These are phyloP conservation scores for Sechiopsis laciniata DNA, from an alignment of 306 rosid genomes.

Conservation along the genomic window DNA sequence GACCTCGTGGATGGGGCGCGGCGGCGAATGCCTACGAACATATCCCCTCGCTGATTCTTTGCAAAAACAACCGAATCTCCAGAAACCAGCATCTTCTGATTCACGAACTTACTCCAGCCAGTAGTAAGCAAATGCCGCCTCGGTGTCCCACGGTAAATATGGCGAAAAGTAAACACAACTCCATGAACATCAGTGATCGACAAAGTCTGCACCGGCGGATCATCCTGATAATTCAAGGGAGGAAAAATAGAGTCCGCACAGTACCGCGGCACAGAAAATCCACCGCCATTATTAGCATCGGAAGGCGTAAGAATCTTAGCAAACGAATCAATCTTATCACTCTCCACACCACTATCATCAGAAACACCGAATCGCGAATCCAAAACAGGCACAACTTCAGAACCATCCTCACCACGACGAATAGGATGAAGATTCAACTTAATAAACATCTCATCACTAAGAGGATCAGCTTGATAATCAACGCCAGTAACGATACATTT, in stretches of 20 bases:
- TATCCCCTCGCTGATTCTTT: slow-evolving; percentile 29
- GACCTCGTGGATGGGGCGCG: slow-evolving; percentile 24
- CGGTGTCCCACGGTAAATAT: slow-evolving; percentile 69
- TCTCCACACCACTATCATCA: neutral
- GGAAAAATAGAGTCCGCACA: slow-evolving; percentile 73
- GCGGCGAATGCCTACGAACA: slow-evolving; percentile 59
- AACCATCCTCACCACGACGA: neutral
- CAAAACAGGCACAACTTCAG: neutral
- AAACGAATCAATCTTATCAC: slow-evolving; percentile 34
- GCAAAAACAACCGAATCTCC: slow-evolving; percentile 66
- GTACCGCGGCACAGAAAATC: slow-evolving; percentile 68
- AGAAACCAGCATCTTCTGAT: slow-evolving; percentile 58
- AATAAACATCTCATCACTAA: slow-evolving; percentile 57
- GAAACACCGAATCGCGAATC: neutral
- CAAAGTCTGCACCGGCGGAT: slow-evolving; percentile 61
- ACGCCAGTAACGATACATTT: slow-evolving; percentile 35
- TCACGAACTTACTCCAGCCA: slow-evolving; percentile 81
- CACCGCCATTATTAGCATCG: slow-evolving; percentile 83
- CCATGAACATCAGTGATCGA: slow-evolving; percentile 57
- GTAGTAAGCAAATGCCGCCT: slow-evolving; percentile 73
- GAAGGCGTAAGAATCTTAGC: slow-evolving; percentile 65
- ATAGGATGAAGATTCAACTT: slow-evolving; percentile 49
- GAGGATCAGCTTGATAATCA: slow-evolving; percentile 42
- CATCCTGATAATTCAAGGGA: slow-evolving; percentile 38
- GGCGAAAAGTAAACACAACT: slow-evolving; percentile 53